These are phyloP conservation scores for Tricholoma flavovirens DNA, from an alignment of 768 basidiomycete genomes.

Conservation along the genomic window DNA sequence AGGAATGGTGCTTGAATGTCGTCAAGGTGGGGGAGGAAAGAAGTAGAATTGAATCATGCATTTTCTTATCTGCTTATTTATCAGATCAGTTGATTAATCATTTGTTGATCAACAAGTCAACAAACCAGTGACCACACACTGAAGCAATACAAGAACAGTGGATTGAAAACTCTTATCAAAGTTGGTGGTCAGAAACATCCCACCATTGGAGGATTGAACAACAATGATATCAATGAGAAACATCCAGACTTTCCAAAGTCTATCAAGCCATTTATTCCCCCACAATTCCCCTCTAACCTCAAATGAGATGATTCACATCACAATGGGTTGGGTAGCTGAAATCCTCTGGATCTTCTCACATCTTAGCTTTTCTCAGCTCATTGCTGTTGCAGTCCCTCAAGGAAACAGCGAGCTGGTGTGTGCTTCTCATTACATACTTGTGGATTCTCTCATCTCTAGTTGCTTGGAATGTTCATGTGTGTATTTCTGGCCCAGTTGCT, in stretches of 20 bases:
- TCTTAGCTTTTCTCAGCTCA: background rate
- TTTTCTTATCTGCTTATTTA: background rate
- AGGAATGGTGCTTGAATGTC: background rate
- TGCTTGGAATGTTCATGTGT: background rate
- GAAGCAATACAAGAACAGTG: background rate
- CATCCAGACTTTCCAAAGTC: background rate
- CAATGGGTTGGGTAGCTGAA: background rate
- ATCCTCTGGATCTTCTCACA: background rate
- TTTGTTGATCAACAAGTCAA: background rate
- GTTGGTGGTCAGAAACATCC: background rate
- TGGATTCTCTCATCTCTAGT: background rate
- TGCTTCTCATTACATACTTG: background rate
- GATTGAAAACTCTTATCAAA: background rate
- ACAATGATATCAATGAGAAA: background rate
- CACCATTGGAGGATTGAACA: background rate
- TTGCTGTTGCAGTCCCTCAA: background rate
- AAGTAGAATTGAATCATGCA: background rate
- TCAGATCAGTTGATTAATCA: too few species aligned
- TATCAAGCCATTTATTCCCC: background rate
- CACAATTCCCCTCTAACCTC: background rate
- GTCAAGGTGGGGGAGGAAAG: background rate
- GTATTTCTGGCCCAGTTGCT: background rate
- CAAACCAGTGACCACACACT: background rate
- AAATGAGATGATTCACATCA: background rate
- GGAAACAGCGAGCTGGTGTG: background rate